Evolutionary conservation across 108 stramenopile species (phyloP).

Genomic region (Mediolabrus comicus): DNA sequence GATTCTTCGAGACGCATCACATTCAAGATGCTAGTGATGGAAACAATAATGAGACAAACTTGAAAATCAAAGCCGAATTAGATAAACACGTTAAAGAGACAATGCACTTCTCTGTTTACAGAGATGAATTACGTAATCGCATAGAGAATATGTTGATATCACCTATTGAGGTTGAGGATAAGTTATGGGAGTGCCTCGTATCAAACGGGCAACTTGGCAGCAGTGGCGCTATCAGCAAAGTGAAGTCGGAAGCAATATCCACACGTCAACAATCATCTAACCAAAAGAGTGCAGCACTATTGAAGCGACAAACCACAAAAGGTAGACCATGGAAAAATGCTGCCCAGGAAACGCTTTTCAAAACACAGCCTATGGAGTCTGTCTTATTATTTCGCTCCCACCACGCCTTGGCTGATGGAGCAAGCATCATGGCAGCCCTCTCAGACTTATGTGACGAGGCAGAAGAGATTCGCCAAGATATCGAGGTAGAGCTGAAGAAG

Average conservation of each 20-base stretch:
- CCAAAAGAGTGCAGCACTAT: background rate
- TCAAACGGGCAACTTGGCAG: slow-evolving; percentile 57
- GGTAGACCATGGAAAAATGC: slow-evolving; percentile 18
- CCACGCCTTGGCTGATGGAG: slow-evolving; percentile 85
- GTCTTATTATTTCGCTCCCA: slow-evolving; percentile 78
- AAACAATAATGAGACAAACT: slow-evolving; percentile 7
- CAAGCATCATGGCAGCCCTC: slow-evolving; percentile 66
- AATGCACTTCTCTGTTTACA: slow-evolving; percentile 54
- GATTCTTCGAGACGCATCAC: slow-evolving; percentile 49
- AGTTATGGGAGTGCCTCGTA: slow-evolving; percentile 55
- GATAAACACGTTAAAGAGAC: slow-evolving; percentile 57
- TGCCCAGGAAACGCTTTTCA: background rate
- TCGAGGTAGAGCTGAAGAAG: slow-evolving; percentile 43
- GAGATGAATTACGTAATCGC: slow-evolving; percentile 60
- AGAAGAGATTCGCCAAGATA: slow-evolving; percentile 53
- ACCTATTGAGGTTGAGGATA: slow-evolving; percentile 58
- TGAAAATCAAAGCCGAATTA: slow-evolving; percentile 39
- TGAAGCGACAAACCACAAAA: background rate
- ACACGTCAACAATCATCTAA: background rate
- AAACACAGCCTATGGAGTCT: slow-evolving; percentile 54
- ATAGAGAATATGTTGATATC: slow-evolving; percentile 57
- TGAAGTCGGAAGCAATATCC: slow-evolving; percentile 25
- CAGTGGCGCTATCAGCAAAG: slow-evolving; percentile 51
- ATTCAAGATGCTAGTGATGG: background rate
- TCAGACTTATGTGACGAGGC: slow-evolving; percentile 80